Conservation (phyloP, 2,329 filamentous ascomycete genomes). For the Cadophora gregata region DNA sequence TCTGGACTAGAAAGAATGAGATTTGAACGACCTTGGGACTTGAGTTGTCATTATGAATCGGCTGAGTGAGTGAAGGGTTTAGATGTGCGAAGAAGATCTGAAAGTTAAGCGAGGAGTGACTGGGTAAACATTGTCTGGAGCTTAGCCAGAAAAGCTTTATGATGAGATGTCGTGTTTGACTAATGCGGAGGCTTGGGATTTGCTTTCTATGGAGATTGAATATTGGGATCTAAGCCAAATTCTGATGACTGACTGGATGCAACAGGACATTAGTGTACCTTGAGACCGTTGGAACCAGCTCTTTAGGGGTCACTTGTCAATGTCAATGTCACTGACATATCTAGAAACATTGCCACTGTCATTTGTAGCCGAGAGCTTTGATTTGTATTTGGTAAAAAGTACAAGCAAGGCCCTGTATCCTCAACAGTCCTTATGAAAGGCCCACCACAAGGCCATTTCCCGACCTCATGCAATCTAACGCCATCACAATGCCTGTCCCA, state of each 20-base stretch:
- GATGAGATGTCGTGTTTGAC: no score
- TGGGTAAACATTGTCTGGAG: no score
- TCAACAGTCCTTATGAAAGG: background rate
- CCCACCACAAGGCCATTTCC: background rate
- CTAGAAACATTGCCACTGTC: background rate
- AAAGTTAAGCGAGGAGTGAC: background rate
- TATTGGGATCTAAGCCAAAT: no score
- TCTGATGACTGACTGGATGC: no score
- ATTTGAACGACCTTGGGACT: no score
- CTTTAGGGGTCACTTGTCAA: background rate
- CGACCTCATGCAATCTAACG: conserved; percentile 24
- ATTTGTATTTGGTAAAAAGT: background rate
- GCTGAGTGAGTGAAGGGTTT: no score
- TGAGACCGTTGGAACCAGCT: background rate
- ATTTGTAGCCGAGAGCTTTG: background rate
- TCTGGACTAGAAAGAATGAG: background rate
- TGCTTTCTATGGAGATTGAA: no score
- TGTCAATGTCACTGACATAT: background rate
- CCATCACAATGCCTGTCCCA: conserved; percentile 34
- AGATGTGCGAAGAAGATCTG: no score
- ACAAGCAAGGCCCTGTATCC: background rate
- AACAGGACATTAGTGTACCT: background rate
- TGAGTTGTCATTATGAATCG: no score
- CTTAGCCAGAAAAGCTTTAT: no score
- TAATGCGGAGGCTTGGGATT: no score